Evolutionary conservation across 805 yeast species (phyloP).

Genomic region (Zygotorulaspora danielsina): DNA sequence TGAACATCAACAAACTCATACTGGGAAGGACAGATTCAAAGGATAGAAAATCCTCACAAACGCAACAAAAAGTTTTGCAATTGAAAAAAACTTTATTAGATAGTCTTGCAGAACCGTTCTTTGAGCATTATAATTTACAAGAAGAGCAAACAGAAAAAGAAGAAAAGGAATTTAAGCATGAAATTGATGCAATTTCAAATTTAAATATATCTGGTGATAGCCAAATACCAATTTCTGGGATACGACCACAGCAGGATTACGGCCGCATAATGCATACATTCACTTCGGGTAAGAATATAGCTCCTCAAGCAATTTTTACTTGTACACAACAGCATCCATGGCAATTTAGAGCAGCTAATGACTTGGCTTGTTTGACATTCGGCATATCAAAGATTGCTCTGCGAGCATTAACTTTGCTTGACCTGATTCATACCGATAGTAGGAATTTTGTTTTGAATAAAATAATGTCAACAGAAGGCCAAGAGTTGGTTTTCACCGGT

Average conservation of each 20-base stretch:
- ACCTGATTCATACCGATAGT: constrained; percentile 72
- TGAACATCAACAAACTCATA: constrained; percentile 32
- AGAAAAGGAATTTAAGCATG: constrained; percentile 35
- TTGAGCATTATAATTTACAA: constrained; percentile 25
- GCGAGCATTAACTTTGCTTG: constrained; percentile 61
- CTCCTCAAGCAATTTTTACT: constrained; percentile 83
- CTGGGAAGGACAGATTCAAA: constrained; percentile 17
- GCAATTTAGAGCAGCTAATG: constrained; percentile 79
- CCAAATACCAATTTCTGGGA: constrained; percentile 7
- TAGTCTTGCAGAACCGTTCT: constrained; percentile 36
- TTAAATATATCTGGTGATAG: constrained; percentile 8
- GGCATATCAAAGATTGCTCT: constrained; percentile 69
- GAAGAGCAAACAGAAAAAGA: constrained; percentile 18
- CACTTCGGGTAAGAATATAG: constrained; percentile 63
- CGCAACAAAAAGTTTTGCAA: constrained; percentile 11
- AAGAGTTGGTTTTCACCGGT: constrained; percentile 67
- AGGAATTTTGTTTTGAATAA: constrained; percentile 63
- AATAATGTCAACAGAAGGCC: constrained; percentile 38
- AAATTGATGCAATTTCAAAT: constrained; percentile 23
- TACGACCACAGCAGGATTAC: constrained; percentile 25
- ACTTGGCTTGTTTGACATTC: constrained; percentile 80
- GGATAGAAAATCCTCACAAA: constrained; percentile 5
- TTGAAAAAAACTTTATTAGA: constrained; percentile 30
- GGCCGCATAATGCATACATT: constrained; percentile 56
- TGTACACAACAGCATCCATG: constrained; percentile 73